Conservation (phyloP, 2,329 filamentous ascomycete genomes). For the Aspergillaceae sp. region DNA sequence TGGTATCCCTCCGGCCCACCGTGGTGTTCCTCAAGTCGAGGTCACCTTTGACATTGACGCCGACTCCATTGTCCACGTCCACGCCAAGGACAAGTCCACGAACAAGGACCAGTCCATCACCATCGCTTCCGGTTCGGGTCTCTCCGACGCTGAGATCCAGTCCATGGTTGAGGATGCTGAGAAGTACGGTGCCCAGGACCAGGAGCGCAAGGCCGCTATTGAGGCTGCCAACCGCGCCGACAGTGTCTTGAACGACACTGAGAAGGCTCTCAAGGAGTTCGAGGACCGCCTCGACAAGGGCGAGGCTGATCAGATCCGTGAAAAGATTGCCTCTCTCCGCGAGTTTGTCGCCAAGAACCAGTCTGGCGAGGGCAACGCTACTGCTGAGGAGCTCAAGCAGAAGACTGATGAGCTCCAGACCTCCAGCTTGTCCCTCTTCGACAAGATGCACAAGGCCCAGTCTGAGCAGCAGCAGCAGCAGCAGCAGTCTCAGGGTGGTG, state of each 20-base stretch:
- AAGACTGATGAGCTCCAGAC: slow-evolving; percentile 98
- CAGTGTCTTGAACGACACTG: slow-evolving; percentile 91
- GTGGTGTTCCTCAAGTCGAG: slow-evolving; percentile 92
- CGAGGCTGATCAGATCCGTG: slow-evolving; percentile 83
- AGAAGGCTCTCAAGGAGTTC: slow-evolving; percentile 96
- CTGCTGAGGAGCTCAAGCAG: slow-evolving; percentile 89
- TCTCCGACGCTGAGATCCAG: slow-evolving; percentile 89
- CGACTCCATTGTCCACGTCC: slow-evolving; percentile 94
- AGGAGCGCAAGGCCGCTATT: slow-evolving; percentile 92
- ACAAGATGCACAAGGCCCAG: slow-evolving; percentile 99
- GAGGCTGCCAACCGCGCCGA: slow-evolving; percentile 97
- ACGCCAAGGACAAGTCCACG: slow-evolving; percentile 98
- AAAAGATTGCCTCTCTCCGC: slow-evolving; percentile 81
- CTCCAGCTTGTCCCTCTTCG: slow-evolving; percentile 90
- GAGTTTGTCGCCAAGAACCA: slow-evolving; percentile 93
- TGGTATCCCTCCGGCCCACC: slow-evolving; percentile 90
- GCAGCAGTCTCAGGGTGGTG: slow-evolving; percentile 35
- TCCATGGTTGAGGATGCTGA: slow-evolving; percentile 97
- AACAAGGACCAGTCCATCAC: slow-evolving; percentile 99
- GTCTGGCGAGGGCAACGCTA: slow-evolving; percentile 76
- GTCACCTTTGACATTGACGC: slow-evolving; percentile 98
- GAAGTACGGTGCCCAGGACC: slow-evolving; percentile 89
- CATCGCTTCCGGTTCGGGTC: slow-evolving; percentile 93
- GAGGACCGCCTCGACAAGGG: slow-evolving; percentile 94
- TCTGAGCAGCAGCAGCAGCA: slow-evolving; percentile 54